These are phyloP conservation scores for Phytophthora constricta DNA, from an alignment of 352 stramenopile genomes.

Conservation along the genomic window DNA sequence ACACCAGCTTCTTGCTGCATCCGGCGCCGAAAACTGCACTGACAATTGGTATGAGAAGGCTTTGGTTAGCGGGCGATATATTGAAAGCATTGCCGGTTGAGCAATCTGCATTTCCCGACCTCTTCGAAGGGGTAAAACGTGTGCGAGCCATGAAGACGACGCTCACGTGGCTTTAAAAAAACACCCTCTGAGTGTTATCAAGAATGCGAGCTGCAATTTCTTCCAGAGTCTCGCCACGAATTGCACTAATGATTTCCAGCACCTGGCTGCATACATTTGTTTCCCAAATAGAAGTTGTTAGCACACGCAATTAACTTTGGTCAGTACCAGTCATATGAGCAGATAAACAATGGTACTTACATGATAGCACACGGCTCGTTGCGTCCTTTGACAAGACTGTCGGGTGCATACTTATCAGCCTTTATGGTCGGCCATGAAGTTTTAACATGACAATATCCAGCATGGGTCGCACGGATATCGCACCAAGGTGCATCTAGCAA, in stretches of 20 bases:
- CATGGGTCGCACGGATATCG: constrained; percentile 95
- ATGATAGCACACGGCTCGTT: constrained; percentile 96
- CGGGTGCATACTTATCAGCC: constrained; percentile 92
- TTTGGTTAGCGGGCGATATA: constrained; percentile 27
- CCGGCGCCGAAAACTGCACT: background rate
- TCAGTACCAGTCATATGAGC: background rate
- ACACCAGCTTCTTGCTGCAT: constrained; percentile 17
- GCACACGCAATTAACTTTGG: background rate
- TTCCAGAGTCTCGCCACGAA: constrained; percentile 58
- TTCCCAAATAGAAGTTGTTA: constrained; percentile 1
- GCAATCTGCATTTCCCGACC: too few species aligned
- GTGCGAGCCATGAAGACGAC: background rate
- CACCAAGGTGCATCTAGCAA: constrained; percentile 97
- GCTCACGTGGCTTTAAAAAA: constrained; percentile 49
- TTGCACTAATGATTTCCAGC: constrained; percentile 78
- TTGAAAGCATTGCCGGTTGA: constrained; percentile 25
- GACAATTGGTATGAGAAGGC: constrained; percentile 27
- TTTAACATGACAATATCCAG: constrained; percentile 86
- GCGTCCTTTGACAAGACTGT: constrained; percentile 93
- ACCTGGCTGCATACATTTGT: constrained; percentile 60
- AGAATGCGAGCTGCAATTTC: constrained; percentile 57
- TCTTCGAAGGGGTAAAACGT: too few species aligned
- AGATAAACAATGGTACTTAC: constrained; percentile 62
- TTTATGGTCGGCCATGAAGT: constrained; percentile 92
- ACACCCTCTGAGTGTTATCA: constrained; percentile 72